Evolutionary conservation across 495 filamentous ascomycete species (phyloP).

Genomic region (Hyaloscypha variabilis): DNA sequence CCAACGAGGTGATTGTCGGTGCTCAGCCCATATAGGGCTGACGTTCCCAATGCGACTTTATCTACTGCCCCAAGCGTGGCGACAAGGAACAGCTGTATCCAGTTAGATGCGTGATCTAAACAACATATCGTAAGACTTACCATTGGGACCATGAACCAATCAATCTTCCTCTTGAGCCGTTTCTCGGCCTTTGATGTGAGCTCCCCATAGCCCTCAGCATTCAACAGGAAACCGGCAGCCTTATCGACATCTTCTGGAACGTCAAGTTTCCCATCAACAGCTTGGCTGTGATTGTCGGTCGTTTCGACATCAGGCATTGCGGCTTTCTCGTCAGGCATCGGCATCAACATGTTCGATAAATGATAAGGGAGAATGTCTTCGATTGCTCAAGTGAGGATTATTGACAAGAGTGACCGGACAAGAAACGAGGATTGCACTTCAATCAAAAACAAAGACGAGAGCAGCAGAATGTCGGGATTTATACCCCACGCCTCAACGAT

Average conservation of each 20-base stretch:
- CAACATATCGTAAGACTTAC: no score
- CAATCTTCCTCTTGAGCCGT: not conserved
- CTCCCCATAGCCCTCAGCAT: constrained; percentile 5
- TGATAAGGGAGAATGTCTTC: not conserved
- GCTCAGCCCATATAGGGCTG: constrained; percentile 25
- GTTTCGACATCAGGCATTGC: not conserved
- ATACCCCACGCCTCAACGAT: no score
- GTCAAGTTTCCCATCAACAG: not conserved
- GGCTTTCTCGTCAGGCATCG: not conserved
- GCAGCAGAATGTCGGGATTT: no score
- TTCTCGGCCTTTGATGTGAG: constrained; percentile 8
- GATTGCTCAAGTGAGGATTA: not conserved
- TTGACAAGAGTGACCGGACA: not conserved
- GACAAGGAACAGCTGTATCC: not conserved
- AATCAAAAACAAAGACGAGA: no score
- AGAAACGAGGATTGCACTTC: not conserved
- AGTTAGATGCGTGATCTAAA: no score
- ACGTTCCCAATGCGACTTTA: constrained; percentile 65
- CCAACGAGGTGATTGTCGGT: constrained; percentile 32
- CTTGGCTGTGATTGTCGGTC: not conserved
- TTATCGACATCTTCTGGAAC: not conserved
- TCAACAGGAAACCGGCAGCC: constrained; percentile 1
- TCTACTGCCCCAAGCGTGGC: constrained; percentile 40
- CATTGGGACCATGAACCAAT: constrained; percentile 10
- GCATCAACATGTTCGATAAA: not conserved